Evolutionary conservation across 2,329 filamentous ascomycete genomes (phyloP).

Genomic region (Fusarium pininemorale): DNA sequence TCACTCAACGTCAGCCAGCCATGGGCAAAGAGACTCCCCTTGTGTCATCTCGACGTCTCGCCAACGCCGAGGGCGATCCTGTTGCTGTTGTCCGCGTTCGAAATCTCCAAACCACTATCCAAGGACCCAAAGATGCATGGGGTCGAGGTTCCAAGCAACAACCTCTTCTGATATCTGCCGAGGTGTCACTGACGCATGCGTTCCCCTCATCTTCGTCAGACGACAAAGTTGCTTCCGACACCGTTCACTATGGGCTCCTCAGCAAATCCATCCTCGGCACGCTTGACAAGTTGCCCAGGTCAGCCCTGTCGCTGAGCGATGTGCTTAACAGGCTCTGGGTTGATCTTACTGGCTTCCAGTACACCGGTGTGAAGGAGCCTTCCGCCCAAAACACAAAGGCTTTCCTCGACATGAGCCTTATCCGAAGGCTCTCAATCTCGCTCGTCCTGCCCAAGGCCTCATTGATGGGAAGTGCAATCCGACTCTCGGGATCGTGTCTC

Average conservation of each 20-base stretch:
- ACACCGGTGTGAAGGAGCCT: slow-evolving; percentile 14
- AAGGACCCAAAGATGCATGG: slow-evolving; percentile 74
- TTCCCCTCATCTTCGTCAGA: slow-evolving; percentile 67
- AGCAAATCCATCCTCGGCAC: slow-evolving; percentile 70
- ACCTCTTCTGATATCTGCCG: slow-evolving; percentile 68
- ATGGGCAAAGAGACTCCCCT: slow-evolving; percentile 36
- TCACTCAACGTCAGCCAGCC: slow-evolving; percentile 4
- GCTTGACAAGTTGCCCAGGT: slow-evolving; percentile 45
- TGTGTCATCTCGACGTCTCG: slow-evolving; percentile 38
- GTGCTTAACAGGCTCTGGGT: slow-evolving; percentile 48
- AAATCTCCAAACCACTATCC: slow-evolving; percentile 67
- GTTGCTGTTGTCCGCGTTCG: slow-evolving; percentile 65
- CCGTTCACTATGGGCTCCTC: slow-evolving; percentile 78
- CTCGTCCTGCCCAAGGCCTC: slow-evolving; percentile 74
- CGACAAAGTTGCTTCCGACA: slow-evolving; percentile 73
- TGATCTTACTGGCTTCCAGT: slow-evolving; percentile 43
- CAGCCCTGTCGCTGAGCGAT: slow-evolving; percentile 35
- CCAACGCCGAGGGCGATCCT: slow-evolving; percentile 40
- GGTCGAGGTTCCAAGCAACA: slow-evolving; percentile 67
- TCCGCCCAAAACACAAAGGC: slow-evolving; percentile 14
- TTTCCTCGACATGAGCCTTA: slow-evolving; percentile 45
- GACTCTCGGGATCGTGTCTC: slow-evolving; percentile 57
- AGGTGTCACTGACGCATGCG: slow-evolving; percentile 62
- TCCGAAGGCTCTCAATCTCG: slow-evolving; percentile 61
- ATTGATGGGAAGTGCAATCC: slow-evolving; percentile 69